Conservation (phyloP, 768 basidiomycete species). For the Pulveroboletus frians region DNA sequence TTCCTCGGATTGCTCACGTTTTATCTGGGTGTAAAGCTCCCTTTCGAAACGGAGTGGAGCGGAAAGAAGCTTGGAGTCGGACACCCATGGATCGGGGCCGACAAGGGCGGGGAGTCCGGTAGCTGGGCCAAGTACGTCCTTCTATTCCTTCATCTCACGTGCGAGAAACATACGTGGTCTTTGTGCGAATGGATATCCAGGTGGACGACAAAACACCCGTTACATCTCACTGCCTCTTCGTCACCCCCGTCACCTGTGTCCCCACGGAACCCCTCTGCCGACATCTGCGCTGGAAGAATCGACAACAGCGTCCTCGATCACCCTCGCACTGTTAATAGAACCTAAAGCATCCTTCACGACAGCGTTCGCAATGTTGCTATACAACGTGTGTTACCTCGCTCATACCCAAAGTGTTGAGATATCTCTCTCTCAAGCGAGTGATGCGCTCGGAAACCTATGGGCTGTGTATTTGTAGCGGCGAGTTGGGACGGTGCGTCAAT, state of each 20-base stretch:
- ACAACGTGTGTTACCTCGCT: constrained; percentile 79
- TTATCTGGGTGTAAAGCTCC: constrained; percentile 79
- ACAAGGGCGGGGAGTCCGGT: constrained; percentile 58
- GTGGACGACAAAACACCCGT: constrained; percentile 63
- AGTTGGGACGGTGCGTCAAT: constrained; percentile 54
- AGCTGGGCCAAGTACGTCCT: constrained; percentile 62
- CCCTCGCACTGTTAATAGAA: constrained; percentile 26
- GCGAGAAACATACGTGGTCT: not conserved
- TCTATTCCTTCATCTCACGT: not conserved
- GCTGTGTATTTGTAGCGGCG: constrained; percentile 69
- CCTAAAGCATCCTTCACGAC: constrained; percentile 63
- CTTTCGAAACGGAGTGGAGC: constrained; percentile 72
- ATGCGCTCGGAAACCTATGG: constrained; percentile 74
- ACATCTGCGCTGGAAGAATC: constrained; percentile 6
- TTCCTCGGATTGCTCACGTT: constrained; percentile 74
- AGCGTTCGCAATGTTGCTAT: constrained; percentile 78
- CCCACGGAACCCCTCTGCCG: constrained; percentile 20
- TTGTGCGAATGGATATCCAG: constrained; percentile 28
- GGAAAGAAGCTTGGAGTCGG: constrained; percentile 69
- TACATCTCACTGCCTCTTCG: constrained; percentile 50
- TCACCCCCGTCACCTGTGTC: constrained; percentile 34
- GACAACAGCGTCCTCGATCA: constrained; percentile 26
- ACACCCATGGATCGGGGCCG: constrained; percentile 70
- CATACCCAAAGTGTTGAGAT: constrained; percentile 74
- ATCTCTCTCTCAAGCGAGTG: constrained; percentile 71